phyloP scores from a whole-genome alignment of 2,329 filamentous ascomycete genomes.

The Ascosphaera apis region DNA sequence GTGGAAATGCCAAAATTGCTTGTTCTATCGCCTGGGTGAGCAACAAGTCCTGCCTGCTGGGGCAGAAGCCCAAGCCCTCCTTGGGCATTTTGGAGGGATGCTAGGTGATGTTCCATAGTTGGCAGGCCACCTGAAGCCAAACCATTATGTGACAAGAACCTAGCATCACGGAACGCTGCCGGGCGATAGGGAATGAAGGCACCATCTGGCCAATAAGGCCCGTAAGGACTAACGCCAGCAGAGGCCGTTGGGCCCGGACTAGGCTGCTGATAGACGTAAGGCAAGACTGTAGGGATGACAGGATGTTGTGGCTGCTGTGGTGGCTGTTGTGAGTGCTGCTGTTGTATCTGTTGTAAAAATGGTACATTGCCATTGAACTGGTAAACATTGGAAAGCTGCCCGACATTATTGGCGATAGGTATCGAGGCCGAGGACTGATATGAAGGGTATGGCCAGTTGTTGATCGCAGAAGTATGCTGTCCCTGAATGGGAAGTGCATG shows the following conservation, averaged over 20 bases:
- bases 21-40: neutral
- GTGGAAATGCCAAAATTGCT: neutral
- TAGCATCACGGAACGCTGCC: slow-evolving; percentile 31
- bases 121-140: neutral
- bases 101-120: neutral
- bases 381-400: slow-evolving; percentile 8
- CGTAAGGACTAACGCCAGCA: slow-evolving; percentile 32
- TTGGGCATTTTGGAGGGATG: neutral
- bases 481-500: neutral
- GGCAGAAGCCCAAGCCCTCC: too few relatives aligned
- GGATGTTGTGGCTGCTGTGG: slow-evolving; percentile 10
- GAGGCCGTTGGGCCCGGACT: slow-evolving; percentile 34
- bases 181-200: slow-evolving; percentile 36
- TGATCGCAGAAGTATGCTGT: neutral
- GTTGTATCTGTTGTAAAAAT: slow-evolving; percentile 33
- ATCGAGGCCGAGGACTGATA: neutral
- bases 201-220: slow-evolving; percentile 42
- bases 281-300: slow-evolving; percentile 34
- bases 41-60: neutral
- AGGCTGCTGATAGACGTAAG: slow-evolving; percentile 32
- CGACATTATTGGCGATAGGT: neutral
- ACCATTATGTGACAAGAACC: slow-evolving; percentile 12
- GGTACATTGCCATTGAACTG: slow-evolving; percentile 34
- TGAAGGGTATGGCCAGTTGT: neutral
- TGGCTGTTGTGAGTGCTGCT: slow-evolving; percentile 17